Evolutionary conservation across 306 rosid species (phyloP), one percentile per base, ranked within the genome.

Genomic region (Fragaria vesca): DNA sequence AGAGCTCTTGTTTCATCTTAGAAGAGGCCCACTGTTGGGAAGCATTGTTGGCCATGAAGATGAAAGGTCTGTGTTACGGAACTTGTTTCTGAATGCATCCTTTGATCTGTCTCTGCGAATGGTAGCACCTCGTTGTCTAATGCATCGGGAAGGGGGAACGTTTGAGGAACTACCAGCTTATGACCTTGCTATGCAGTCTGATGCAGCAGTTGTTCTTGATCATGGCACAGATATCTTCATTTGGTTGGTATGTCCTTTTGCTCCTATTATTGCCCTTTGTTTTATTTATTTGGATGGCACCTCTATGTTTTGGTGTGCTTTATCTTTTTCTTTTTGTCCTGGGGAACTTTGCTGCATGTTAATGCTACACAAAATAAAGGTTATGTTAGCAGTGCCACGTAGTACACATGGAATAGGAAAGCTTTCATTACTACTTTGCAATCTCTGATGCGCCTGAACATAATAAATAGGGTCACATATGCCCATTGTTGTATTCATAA

Each of bases 161-260:
- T 93, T 93, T 20, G 98, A 93, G 88, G 98, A 93, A 83, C 83
- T 93, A 66, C 98, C 97, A 8, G 96, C 98, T 17, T 86, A 93
- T 85, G 98, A 93, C 86, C 96, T 91, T 80, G 96, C 96, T 26
- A 93, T 93, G 98, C 98, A 93, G 84, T 91, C 96, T 78, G 96
- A 93, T 86, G 81, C 97, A 47, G 98, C 97, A 75, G 98, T 93
- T 78, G 93, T 93, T 80, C 97, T 93, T 74, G 98, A 90, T 77
- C 95, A 90, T 84, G 98, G 98, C 71, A 90, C 96, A 50, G 97
- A 91, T 82, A 90, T 91, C 87, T 93, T 91, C 90, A 91, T 93
- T 87, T 93, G 98, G 98, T 77, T 93, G 98, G 98, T 88, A 86
- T 70, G 95, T 45, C 46, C 71, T 70, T 82, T 66, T 50, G 61